Conservation (phyloP, 306 rosid species). For the Castanea mollissima region DNA sequence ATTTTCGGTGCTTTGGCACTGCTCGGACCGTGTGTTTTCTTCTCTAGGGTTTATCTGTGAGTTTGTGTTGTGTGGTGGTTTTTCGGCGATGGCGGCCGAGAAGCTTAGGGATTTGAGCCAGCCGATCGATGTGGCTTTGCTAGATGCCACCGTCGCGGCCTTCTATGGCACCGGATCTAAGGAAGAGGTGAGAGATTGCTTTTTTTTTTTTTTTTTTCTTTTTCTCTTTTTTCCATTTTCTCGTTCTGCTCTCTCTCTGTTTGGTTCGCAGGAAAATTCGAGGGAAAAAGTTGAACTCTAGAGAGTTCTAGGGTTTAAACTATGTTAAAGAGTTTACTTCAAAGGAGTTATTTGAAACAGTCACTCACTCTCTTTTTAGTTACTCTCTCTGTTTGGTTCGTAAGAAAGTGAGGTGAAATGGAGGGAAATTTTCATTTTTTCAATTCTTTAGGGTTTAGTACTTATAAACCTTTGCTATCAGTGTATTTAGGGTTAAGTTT, state of each 20-base stretch:
- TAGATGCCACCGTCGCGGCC: slow-evolving; percentile 97
- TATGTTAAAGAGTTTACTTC: not conserved
- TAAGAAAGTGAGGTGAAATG: not conserved
- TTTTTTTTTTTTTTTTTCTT: not conserved
- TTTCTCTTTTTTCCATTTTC: too few species aligned
- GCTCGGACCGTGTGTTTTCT: not conserved
- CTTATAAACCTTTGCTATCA: not conserved
- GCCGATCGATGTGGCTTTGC: slow-evolving; percentile 81
- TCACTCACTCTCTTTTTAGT: not conserved
- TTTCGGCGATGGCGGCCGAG: slow-evolving; percentile 82
- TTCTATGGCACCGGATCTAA: slow-evolving; percentile 99
- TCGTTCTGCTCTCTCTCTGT: not conserved
- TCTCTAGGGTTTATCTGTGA: slow-evolving; percentile 49
- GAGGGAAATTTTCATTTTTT: not conserved
- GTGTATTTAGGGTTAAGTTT: slow-evolving; percentile 12
- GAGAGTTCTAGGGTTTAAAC: slow-evolving; percentile 8
- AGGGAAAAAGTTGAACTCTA: not conserved
- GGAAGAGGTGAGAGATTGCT: slow-evolving; percentile 59
- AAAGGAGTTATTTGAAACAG: not conserved
- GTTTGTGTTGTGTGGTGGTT: not conserved
- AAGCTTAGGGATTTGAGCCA: slow-evolving; percentile 90
- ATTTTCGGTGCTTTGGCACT: not conserved
- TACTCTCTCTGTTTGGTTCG: not conserved
- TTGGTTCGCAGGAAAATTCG: not conserved
- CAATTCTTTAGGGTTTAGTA: slow-evolving; percentile 3